Conservation (phyloP, 163 green algal species). For the Chlamydomonas reinhardtii region DNA sequence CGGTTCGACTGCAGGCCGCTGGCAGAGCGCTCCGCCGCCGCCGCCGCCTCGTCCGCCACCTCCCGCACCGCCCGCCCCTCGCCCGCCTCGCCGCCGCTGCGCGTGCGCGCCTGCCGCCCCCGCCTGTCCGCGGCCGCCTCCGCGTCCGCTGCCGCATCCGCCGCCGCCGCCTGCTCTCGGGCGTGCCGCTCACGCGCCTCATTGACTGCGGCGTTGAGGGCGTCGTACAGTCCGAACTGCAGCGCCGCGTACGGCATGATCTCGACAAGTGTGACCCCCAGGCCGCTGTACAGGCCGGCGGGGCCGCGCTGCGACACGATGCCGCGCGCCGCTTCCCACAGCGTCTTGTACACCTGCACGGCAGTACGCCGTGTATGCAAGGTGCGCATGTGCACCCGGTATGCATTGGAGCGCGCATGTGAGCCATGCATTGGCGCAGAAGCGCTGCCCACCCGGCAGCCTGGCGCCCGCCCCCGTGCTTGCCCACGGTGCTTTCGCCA, state of each 20-base stretch:
- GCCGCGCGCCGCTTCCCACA: conserved; percentile 81
- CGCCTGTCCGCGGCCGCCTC: not conserved
- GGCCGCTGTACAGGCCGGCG: conserved; percentile 90
- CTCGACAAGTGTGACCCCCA: conserved; percentile 95
- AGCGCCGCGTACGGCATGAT: conserved; percentile 98
- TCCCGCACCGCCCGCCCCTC: not conserved
- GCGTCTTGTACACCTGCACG: conserved; percentile 86
- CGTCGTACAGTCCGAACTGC: conserved; percentile 77
- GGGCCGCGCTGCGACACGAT: conserved; percentile 81
- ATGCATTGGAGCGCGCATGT: too few species aligned
- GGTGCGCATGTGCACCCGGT: too few species aligned
- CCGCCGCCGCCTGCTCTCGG: conserved; percentile 11
- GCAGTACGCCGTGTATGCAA: too few species aligned
- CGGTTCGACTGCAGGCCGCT: conserved; percentile 16
- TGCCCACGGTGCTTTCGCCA: too few species aligned
- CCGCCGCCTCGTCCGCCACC: not conserved
- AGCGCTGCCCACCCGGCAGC: too few species aligned
- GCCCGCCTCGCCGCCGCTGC: not conserved
- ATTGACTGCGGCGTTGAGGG: conserved; percentile 44
- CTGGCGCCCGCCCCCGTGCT: too few species aligned
- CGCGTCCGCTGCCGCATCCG: not conserved
- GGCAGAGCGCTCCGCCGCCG: not conserved
- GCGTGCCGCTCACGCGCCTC: not conserved
- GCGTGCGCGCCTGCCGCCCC: not conserved
- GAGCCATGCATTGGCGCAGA: too few species aligned